A percentile compares a stretch with the other conserved stretches of the same genome.
These are phyloP conservation scores for Penicillium sp. DNA, from an alignment of 2,329 filamentous ascomycete genomes.

Conservation along the genomic window DNA sequence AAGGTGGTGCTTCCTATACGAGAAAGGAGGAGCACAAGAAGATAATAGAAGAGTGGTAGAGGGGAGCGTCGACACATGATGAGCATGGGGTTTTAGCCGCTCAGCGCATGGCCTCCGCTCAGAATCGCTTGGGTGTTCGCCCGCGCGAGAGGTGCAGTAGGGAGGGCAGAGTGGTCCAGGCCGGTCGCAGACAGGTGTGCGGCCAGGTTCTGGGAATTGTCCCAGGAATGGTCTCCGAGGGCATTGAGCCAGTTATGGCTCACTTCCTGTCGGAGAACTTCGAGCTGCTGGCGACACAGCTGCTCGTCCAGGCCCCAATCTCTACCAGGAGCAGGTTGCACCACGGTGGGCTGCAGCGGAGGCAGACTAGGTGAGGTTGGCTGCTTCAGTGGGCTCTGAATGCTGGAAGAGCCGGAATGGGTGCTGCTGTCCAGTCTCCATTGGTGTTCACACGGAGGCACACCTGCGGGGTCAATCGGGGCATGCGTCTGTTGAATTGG, in stretches of 20 bases:
- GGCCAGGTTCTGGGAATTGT: conserved; percentile 34
- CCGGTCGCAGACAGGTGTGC: conserved; percentile 31
- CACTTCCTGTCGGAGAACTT: conserved; percentile 78
- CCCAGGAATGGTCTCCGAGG: conserved; percentile 71
- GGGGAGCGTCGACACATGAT: not conserved
- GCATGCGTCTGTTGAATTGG: conserved; percentile 31
- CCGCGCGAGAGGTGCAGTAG: conserved; percentile 34
- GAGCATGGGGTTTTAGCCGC: conserved; percentile 24
- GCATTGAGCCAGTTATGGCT: conserved; percentile 85
- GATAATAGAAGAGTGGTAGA: not conserved
- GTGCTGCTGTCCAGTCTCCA: conserved; percentile 32
- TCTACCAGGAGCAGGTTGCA: conserved; percentile 26
- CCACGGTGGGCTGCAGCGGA: conserved; percentile 16
- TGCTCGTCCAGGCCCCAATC: conserved; percentile 60
- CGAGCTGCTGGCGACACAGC: conserved; percentile 82
- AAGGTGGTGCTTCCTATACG: not conserved
- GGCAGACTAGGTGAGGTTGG: conserved; percentile 17
- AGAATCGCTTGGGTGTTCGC: conserved; percentile 42
- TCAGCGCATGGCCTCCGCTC: conserved; percentile 41
- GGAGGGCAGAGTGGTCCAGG: conserved; percentile 33
- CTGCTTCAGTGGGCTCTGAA: conserved; percentile 21
- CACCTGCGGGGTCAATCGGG: conserved; percentile 25
- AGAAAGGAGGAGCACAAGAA: not conserved
- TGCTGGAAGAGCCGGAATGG: conserved; percentile 28
- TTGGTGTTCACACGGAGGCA: conserved; percentile 28